Base-by-base conservation (phyloP, 257 asterid species). In the Lycium ferocissimum region DNA sequence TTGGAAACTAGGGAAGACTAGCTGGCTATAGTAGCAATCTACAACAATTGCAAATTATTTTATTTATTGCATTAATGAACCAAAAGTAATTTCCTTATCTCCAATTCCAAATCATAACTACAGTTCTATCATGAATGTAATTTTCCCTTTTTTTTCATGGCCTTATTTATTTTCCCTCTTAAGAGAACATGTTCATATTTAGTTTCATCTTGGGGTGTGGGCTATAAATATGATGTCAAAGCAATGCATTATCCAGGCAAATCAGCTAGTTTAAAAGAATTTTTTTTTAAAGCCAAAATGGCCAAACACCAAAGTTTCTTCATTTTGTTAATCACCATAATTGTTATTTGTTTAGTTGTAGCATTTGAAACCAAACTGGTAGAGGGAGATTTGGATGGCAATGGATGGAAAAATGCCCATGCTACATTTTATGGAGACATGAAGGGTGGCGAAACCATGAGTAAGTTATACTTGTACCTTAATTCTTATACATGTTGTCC, bases 391-490 rank as follows among this genome's bases (percentile, higher is more conserved):
- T 26, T 76, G 47, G 2, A 6, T 51, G 15, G 1, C 2, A 40
- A 40, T 40, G 43, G 3, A 40, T 83, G 85, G 85, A n/a, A 12
- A 14, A 22, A 51, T 9, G 85, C 70, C 9, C 85, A 61, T 51
- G 85, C 80, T 47, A 83, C 85, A 72, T 83, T 65, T 67, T 83
- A 83, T 18, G 85, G 85, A 9, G 56, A 58, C 57, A 45, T 26
- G 8, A 5, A 18, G 1, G 82, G 63, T 9, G 26, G 3, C 1
- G 70, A 59, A 69, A 83, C 81, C 3, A 83, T 83, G 76, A 7
- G 54, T 1, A 49, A 49, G 78, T 70, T 70, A 67, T 7, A 67
- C 4, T 35, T 35, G 12, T 13, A 67, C 12, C 47, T 67, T 35
- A 69, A 38, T 38, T 69, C 14, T 38, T 69, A 3, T 3, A 45